These are phyloP conservation scores for Haematococcus lacustris DNA, from an alignment of 139 green algal species.

Conservation along the genomic window DNA sequence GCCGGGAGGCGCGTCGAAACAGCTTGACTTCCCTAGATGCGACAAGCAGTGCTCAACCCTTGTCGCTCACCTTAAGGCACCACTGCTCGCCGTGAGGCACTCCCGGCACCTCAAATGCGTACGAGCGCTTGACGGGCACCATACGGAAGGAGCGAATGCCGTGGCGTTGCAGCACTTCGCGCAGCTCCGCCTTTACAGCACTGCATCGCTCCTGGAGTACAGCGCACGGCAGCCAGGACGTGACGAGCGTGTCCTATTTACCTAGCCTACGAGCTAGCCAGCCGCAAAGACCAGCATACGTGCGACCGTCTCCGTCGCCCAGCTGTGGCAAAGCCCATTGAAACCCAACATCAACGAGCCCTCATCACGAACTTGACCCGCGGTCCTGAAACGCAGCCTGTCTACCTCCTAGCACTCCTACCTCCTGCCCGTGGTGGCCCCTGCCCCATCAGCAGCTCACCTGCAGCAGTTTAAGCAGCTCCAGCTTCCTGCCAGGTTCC, in stretches of 20 bases:
- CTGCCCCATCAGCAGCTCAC: slow-evolving; percentile 5
- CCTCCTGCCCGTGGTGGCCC: no score
- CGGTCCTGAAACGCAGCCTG: no score
- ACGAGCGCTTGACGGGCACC: slow-evolving; percentile 79
- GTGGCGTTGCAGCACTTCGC: slow-evolving; percentile 50
- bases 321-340: no score
- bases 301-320: no score
- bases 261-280: no score
- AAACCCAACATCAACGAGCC: no score
- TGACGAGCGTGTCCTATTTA: neutral
- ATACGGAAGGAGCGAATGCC: slow-evolving; percentile 66
- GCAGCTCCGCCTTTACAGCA: slow-evolving; percentile 73
- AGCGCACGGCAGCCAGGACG: no score
- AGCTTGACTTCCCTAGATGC: no score
- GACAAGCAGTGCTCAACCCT: neutral
- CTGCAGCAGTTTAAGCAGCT: slow-evolving; percentile 44
- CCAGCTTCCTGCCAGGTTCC: slow-evolving; percentile 31
- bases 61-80: slow-evolving; percentile 88
- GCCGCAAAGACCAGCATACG: no score
- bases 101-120: slow-evolving; percentile 83
- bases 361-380: no score
- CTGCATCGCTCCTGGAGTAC: slow-evolving; percentile 31
- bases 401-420: no score
- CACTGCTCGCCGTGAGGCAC: slow-evolving; percentile 80
- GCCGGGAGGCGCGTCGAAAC: no score